Percentiles rank a stretch among this genome's conserved stretches.
phyloP scores from a whole-genome alignment of 2,329 filamentous ascomycete species.

The Ceratocystis ficicola region DNA sequence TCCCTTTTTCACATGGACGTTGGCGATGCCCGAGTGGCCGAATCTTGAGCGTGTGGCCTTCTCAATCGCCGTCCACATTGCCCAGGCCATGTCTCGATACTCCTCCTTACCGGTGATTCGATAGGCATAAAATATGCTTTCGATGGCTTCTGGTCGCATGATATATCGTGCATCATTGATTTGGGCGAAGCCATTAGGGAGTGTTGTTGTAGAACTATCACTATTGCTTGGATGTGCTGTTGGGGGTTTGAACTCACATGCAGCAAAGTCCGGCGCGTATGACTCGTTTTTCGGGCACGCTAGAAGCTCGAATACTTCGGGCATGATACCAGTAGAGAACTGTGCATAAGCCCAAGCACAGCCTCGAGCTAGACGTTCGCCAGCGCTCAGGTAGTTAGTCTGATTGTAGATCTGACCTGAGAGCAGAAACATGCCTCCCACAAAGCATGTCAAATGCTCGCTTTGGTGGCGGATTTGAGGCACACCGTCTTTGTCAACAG shows the following conservation, averaged over 20 bases:
- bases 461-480: constrained; percentile 22
- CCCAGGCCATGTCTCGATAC: constrained; percentile 41
- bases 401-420: constrained; percentile 44
- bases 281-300: constrained; percentile 33
- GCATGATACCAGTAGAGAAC: constrained; percentile 48
- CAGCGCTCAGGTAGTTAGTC: constrained; percentile 44
- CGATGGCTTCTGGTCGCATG: constrained; percentile 64
- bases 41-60: constrained; percentile 36
- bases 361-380: constrained; percentile 47
- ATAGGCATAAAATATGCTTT: constrained; percentile 46
- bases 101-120: constrained; percentile 38
- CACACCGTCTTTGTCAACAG: not conserved
- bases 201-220: constrained; percentile 25
- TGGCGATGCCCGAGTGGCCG: constrained; percentile 37
- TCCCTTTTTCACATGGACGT: constrained; percentile 29
- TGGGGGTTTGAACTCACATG: constrained; percentile 27
- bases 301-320: constrained; percentile 42
- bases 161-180: constrained; percentile 49
- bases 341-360: constrained; percentile 51
- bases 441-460: constrained; percentile 51
- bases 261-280: constrained; percentile 21
- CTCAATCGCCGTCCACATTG: constrained; percentile 39
- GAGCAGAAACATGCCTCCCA: constrained; percentile 54
- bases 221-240: constrained; percentile 23
- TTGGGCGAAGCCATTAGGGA: constrained; percentile 42